Evolutionary conservation across 768 basidiomycete genomes (phyloP).

Genomic region (Rhizopogon vesiculosus): DNA sequence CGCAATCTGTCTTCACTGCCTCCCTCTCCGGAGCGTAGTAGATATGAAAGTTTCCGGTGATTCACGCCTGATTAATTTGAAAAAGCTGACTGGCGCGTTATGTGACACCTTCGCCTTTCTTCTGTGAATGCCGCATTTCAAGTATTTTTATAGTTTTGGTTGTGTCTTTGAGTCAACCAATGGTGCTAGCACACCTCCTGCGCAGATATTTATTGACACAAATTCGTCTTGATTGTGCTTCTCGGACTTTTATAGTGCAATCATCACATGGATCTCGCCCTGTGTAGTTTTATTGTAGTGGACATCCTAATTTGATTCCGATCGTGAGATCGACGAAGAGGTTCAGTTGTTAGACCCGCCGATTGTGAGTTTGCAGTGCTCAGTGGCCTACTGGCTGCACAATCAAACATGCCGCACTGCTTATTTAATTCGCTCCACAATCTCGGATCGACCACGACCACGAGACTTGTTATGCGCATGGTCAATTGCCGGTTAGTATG

Average conservation of each 20-base stretch:
- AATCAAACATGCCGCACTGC: no score
- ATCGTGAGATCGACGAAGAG: background rate
- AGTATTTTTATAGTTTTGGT: background rate
- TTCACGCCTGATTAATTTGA: conserved; percentile 17
- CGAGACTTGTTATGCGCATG: background rate
- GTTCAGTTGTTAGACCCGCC: background rate
- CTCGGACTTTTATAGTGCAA: conserved; percentile 5
- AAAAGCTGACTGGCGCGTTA: background rate
- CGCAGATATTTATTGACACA: conserved; percentile 14
- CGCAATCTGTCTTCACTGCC: conserved; percentile 38
- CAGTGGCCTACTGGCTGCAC: no score
- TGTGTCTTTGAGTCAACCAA: conserved; percentile 1
- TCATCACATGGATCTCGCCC: conserved; percentile 10
- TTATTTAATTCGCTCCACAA: no score
- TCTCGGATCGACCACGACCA: background rate
- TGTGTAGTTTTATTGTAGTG: conserved; percentile 22
- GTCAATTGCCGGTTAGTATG: background rate
- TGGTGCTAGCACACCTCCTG: conserved; percentile 2
- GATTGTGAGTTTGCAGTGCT: background rate
- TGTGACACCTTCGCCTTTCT: conserved; percentile 2
- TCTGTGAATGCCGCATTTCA: background rate
- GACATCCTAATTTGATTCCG: conserved; percentile 13
- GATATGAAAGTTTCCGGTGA: conserved; percentile 21
- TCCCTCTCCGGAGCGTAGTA: conserved; percentile 27
- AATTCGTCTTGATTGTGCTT: conserved; percentile 4